Base-by-base conservation (phyloP, 805 yeast genomes). In the Zygosaccharomyces kombuchaensis region DNA sequence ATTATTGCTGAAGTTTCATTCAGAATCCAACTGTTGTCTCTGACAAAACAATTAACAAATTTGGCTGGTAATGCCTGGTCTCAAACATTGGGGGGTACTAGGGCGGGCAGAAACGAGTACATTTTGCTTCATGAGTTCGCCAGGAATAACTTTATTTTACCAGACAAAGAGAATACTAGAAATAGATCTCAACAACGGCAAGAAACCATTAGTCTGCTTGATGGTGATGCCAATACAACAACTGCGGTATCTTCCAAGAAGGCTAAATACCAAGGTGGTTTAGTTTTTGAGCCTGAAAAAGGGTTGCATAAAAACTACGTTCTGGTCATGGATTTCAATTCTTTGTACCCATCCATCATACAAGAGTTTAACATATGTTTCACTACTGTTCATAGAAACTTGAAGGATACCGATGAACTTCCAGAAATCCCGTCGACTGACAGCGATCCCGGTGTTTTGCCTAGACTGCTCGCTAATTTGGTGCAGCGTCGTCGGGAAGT, bases 41-140 rank as follows among this genome's bases (percentile, higher is more conserved):
- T 93, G 44, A 86, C 98, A 0, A 87, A 87, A 56, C 96, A 90
- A 60, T 73, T 93, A 58, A 93, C 99, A 1, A 85, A 84, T 54
- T 73, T 93, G 50, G 97, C 98, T 1, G 99, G 99, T 57, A 93
- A 93, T 64, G 91, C 96, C 0, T 93, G 99, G 99, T 78, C 95
- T 1, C 89, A 87, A 52, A 93, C 99, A 0, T 72, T 93, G 41
- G 82, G 88, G 42, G 99, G 99, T 67, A 88, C 97, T 0, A 77
- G 99, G 58, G 95, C 96, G 8, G 97, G 96, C 57, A 78, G 99
- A 69, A 91, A 91, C 67, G 98, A 93, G 65, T 93, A 71, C 62
- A 87, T 93, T 75, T 72, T 93, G 65, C 69, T 93, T 45, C 99
- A 93, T 65, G 98, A 93, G 68, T 93, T 93, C 66, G 75, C 82